phyloP scores from a whole-genome alignment of 2,329 filamentous ascomycete genomes.

The Triangularia verruculosa region DNA sequence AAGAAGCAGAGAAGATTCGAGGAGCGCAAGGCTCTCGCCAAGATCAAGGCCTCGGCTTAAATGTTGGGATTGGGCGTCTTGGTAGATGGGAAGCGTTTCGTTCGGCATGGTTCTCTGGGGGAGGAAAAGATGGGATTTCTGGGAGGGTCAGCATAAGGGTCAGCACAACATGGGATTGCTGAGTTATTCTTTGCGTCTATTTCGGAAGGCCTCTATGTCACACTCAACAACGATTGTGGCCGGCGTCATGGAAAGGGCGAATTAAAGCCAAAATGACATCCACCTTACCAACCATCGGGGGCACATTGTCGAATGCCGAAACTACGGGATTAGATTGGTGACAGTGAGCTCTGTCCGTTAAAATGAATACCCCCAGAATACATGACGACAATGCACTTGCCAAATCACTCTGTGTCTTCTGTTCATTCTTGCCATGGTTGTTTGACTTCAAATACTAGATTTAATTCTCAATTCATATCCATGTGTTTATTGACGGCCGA shows the following conservation, averaged over 20 bases:
- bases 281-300: constrained; percentile 17
- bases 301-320: constrained; percentile 25
- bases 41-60: constrained; percentile 82
- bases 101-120: constrained; percentile 33
- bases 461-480: not conserved
- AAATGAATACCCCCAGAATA: constrained; percentile 7
- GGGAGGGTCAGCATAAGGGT: constrained; percentile 46
- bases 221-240: constrained; percentile 53
- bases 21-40: constrained; percentile 93
- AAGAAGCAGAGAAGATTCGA: constrained; percentile 99
- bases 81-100: constrained; percentile 29
- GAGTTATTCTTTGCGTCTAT: constrained; percentile 53
- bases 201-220: constrained; percentile 65
- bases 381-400: constrained; percentile 3
- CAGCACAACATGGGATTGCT: constrained; percentile 52
- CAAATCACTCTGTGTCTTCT: not conserved
- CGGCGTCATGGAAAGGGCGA: constrained; percentile 65
- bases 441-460: not conserved
- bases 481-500: not conserved
- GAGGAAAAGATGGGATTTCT: constrained; percentile 33
- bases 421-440: not conserved
- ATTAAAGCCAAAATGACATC: constrained; percentile 41
- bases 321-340: constrained; percentile 25
- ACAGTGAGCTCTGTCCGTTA: constrained; percentile 7
- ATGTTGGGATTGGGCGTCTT: constrained; percentile 31